Conservation (phyloP, 176 grass and related monocot species). For the Aegilops umbellulata region DNA sequence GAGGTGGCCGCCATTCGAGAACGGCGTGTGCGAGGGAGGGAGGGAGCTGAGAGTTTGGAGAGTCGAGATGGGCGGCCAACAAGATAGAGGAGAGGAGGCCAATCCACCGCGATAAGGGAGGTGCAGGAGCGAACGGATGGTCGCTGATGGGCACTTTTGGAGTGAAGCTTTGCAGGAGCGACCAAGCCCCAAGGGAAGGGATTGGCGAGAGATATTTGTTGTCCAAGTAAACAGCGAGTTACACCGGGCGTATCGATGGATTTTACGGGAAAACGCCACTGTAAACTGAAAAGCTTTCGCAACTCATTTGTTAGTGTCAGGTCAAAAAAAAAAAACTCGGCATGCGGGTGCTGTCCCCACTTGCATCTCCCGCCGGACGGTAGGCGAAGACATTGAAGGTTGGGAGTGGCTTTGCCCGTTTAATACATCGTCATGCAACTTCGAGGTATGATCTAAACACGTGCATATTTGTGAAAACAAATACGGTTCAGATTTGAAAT, state of each 20-base stretch:
- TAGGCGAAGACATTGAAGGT: not conserved
- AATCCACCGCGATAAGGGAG: conserved; percentile 32
- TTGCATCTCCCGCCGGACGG: no score
- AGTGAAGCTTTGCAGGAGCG: not conserved
- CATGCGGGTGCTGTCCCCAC: no score
- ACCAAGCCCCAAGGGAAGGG: no score
- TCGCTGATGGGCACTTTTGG: not conserved
- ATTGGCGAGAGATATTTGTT: not conserved
- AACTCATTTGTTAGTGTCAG: not conserved
- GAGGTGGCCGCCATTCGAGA: conserved; percentile 34
- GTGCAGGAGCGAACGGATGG: not conserved
- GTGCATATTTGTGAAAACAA: no score
- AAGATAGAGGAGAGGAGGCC: not conserved
- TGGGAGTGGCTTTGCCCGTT: no score
- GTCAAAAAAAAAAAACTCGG: no score
- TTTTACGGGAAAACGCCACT: not conserved
- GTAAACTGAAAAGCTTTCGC: not conserved
- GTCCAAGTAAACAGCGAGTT: not conserved
- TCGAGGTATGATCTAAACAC: no score
- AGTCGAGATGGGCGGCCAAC: conserved; percentile 23
- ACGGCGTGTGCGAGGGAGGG: not conserved
- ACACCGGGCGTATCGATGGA: not conserved
- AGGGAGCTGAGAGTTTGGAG: not conserved
- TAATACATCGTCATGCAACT: no score
- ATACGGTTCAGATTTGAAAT: no score